Conservation (phyloP, 805 yeast species). For the Cyberlindnera euphorbiae region DNA sequence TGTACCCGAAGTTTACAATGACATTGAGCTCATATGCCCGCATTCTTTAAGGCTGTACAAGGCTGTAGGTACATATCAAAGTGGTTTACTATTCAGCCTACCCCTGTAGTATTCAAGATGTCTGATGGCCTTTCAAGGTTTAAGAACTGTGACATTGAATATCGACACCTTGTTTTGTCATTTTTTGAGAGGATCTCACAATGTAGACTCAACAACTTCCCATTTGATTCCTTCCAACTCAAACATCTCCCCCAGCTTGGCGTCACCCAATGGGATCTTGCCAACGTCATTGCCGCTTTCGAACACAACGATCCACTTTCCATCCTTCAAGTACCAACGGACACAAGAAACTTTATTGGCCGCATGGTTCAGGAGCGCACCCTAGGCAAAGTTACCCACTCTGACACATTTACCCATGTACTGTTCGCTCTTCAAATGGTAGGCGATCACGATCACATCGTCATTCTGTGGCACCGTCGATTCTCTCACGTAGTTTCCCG, state of each 20-base stretch:
- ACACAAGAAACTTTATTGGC: constrained; percentile 17
- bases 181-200: constrained; percentile 1
- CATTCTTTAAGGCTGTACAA: too few relatives aligned
- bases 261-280: constrained; percentile 17
- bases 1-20: too few relatives aligned
- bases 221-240: constrained; percentile 14
- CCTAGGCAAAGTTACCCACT: constrained; percentile 51
- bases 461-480: constrained; percentile 28
- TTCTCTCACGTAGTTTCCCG: constrained; percentile 19
- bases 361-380: constrained; percentile 31
- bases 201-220: constrained; percentile 16
- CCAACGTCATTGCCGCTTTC: constrained; percentile 17
- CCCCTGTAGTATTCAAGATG: too few relatives aligned
- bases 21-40: too few relatives aligned
- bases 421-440: constrained; percentile 24
- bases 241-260: constrained; percentile 9
- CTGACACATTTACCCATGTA: constrained; percentile 42
- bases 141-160: background rate
- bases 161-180: background rate
- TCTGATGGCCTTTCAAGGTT: too few relatives aligned
- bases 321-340: constrained; percentile 14
- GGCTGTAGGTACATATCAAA: too few relatives aligned
- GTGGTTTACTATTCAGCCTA: too few relatives aligned
- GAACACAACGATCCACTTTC: constrained; percentile 16
- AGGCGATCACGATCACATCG: constrained; percentile 26